phyloP scores from a whole-genome alignment of 1,139 yeast genomes.

The Geotrichum fermentans region DNA sequence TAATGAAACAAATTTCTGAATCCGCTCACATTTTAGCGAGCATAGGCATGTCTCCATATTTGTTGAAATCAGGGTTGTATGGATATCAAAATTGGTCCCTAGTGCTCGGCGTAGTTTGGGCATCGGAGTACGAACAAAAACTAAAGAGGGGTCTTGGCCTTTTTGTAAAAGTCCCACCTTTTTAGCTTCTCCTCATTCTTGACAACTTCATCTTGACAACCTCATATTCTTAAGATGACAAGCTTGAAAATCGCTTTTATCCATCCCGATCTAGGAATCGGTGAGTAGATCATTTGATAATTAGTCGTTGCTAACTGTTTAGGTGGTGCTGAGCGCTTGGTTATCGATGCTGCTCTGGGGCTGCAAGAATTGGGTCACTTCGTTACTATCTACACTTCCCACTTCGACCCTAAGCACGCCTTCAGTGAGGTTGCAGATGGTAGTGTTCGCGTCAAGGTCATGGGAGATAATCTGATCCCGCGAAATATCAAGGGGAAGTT shows the following conservation, averaged over 20 bases:
- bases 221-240: background rate
- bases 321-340: conserved; percentile 93
- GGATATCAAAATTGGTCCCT: too few relatives aligned
- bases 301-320: background rate
- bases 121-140: too few relatives aligned
- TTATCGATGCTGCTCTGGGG: conserved; percentile 92
- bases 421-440: conserved; percentile 76
- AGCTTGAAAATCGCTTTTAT: conserved; percentile 65
- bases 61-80: too few relatives aligned
- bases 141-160: too few relatives aligned
- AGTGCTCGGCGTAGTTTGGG: too few relatives aligned
- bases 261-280: conserved; percentile 95
- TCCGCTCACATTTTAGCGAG: too few relatives aligned
- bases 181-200: background rate
- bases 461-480: conserved; percentile 75
- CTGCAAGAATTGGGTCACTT: conserved; percentile 64
- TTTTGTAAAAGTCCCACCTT: background rate
- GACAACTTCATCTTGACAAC: background rate
- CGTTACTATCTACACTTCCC: conserved; percentile 75
- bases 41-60: too few relatives aligned
- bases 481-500: conserved; percentile 60
- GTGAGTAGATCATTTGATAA: conserved; percentile 30
- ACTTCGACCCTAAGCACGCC: conserved; percentile 80
- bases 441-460: conserved; percentile 57
- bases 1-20: too few relatives aligned